Conservation (phyloP, 2,329 filamentous ascomycete genomes). For the Paramyrothecium sp. region DNA sequence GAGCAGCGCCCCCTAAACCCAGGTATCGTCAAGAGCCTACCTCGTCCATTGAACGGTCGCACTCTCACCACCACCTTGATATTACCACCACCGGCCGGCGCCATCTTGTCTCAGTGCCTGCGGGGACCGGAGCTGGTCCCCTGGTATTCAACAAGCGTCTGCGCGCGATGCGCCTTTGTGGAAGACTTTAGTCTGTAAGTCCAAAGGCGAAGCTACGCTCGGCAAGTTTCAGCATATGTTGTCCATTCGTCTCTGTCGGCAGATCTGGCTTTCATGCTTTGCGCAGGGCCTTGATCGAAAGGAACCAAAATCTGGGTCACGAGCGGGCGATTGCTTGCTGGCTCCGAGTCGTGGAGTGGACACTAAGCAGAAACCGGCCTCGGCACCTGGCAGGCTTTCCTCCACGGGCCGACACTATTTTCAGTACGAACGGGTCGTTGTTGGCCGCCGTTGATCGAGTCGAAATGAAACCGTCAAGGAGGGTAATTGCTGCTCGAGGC, state of each 20-base stretch:
- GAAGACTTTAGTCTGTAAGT: constrained; percentile 10
- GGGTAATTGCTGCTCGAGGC: neutral
- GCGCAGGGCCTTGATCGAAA: neutral
- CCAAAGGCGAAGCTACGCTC: neutral
- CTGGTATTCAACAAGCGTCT: constrained; percentile 19
- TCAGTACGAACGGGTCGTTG: neutral
- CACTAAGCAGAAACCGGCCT: too few species aligned
- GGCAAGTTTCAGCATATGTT: neutral
- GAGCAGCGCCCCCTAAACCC: too few species aligned
- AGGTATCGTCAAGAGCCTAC: constrained; percentile 43
- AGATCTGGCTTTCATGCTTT: neutral
- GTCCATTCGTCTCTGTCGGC: neutral
- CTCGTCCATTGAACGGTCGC: constrained; percentile 93
- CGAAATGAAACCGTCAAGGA: neutral
- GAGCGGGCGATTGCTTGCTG: too few species aligned
- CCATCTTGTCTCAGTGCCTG: constrained; percentile 29
- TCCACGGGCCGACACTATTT: neutral
- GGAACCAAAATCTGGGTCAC: too few species aligned
- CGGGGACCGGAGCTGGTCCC: constrained; percentile 36
- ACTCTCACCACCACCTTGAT: constrained; percentile 99
- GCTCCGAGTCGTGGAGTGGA: too few species aligned
- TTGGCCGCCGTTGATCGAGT: neutral
- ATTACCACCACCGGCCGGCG: constrained; percentile 76
- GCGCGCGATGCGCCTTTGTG: constrained; percentile 23
- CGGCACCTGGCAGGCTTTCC: neutral